A percentile compares a stretch with the other conserved stretches of the same genome.
These are phyloP conservation scores for Hyphopichia pseudoburtonii DNA, from an alignment of 1,139 yeast species.

Conservation along the genomic window DNA sequence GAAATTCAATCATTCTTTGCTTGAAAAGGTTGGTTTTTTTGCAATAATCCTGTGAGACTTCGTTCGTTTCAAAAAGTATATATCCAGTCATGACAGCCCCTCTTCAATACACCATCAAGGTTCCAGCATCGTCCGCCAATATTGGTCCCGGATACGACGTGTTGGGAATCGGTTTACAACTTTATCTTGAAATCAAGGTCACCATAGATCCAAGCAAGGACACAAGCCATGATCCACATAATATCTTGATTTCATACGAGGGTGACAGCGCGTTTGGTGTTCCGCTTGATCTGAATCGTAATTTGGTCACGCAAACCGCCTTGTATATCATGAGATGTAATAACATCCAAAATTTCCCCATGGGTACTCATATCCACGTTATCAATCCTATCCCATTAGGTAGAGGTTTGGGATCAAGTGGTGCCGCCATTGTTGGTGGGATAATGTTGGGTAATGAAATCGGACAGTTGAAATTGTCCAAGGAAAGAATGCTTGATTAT, in stretches of 20 bases:
- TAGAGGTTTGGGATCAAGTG: conserved; percentile 96
- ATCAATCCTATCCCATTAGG: conserved; percentile 93
- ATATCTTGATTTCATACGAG: conserved; percentile 69
- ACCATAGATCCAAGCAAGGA: conserved; percentile 53
- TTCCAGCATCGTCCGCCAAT: conserved; percentile 97
- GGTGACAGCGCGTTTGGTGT: conserved; percentile 77
- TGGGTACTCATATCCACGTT: conserved; percentile 80
- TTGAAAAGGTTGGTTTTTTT: no score
- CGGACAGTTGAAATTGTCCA: conserved; percentile 70
- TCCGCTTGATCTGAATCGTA: conserved; percentile 72
- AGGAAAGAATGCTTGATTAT: conserved; percentile 85
- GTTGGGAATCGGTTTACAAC: conserved; percentile 80
- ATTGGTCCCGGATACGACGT: conserved; percentile 99
- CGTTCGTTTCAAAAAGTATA: no score
- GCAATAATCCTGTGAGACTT: no score
- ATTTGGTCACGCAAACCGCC: conserved; percentile 90
- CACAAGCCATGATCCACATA: conserved; percentile 59
- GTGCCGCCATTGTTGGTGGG: conserved; percentile 98
- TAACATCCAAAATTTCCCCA: conserved; percentile 70
- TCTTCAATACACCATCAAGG: conserved; percentile 45
- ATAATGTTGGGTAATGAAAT: conserved; percentile 87
- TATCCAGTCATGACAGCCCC: background rate
- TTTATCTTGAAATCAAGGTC: conserved; percentile 71
- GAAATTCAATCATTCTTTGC: no score
- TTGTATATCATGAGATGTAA: conserved; percentile 85